phyloP scores from a whole-genome alignment of 1,284 basidiomycete genomes.

The Sanghuangporus sanghuang region DNA sequence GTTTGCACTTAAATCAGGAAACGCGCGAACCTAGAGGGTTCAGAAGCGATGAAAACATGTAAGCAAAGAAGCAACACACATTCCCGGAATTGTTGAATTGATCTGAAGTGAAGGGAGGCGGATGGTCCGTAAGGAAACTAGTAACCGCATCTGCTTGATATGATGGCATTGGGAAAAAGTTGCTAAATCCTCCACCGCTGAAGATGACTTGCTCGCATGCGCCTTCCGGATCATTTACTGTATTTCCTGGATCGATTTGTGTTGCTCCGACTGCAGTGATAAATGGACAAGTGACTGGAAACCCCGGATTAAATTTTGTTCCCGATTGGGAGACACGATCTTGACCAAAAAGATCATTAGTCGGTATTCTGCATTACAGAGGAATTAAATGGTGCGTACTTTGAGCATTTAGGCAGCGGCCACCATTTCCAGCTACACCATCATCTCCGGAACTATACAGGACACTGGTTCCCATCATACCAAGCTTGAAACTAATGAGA shows the following conservation, averaged over 20 bases:
- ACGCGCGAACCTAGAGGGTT: slow-evolving; percentile 21
- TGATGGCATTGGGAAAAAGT: slow-evolving; percentile 28
- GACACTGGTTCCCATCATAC: slow-evolving; percentile 40
- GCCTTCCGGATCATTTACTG: slow-evolving; percentile 22
- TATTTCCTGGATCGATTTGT: slow-evolving; percentile 23
- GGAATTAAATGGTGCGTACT: not conserved
- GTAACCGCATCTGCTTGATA: slow-evolving; percentile 27
- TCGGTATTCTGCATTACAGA: not conserved
- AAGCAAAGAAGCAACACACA: slow-evolving; percentile 21
- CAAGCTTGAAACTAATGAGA: slow-evolving; percentile 25
- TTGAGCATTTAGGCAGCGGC: slow-evolving; percentile 2
- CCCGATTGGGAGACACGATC: not conserved
- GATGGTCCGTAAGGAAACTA: slow-evolving; percentile 26
- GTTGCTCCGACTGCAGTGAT: slow-evolving; percentile 33
- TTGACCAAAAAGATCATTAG: not conserved
- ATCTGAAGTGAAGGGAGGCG: slow-evolving; percentile 25
- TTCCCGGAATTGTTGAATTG: slow-evolving; percentile 27
- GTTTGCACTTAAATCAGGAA: slow-evolving; percentile 21
- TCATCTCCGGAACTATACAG: slow-evolving; percentile 35
- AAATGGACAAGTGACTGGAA: slow-evolving; percentile 30
- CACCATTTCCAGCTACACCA: slow-evolving; percentile 13
- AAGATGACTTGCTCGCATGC: slow-evolving; percentile 27
- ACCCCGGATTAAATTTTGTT: slow-evolving; percentile 20
- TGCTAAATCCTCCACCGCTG: slow-evolving; percentile 32
- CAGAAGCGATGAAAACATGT: not conserved